A percentile compares a stretch with the other conserved stretches of the same genome.
Evolutionary conservation across 164 flowering plant genomes (phyloP).

Genomic region (Vitis labrusca): DNA sequence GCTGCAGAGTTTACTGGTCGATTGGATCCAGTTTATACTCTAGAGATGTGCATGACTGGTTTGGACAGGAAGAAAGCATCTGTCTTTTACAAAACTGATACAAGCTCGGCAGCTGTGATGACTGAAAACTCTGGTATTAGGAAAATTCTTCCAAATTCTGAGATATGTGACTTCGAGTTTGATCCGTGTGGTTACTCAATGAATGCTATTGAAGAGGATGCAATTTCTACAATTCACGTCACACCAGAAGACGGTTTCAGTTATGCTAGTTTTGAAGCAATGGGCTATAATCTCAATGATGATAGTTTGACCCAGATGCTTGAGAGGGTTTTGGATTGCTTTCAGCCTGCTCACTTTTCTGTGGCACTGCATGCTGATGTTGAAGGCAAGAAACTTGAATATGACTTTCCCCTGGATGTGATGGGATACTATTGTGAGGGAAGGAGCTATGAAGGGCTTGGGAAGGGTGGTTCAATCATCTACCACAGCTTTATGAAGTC

Average conservation of each 20-base stretch:
- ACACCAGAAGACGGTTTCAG: constrained; percentile 95
- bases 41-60: constrained; percentile 92
- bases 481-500: constrained; percentile 42
- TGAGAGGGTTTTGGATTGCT: constrained; percentile 70
- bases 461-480: constrained; percentile 35
- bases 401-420: constrained; percentile 25
- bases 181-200: constrained; percentile 94
- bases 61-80: constrained; percentile 61
- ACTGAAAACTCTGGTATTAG: constrained; percentile 65
- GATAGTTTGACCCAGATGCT: constrained; percentile 42
- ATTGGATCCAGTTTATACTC: constrained; percentile 35
- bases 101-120: constrained; percentile 64
- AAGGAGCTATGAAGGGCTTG: constrained; percentile 34
- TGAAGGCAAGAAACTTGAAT: constrained; percentile 4
- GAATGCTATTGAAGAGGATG: constrained; percentile 67
- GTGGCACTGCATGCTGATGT: constrained; percentile 53
- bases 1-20: constrained; percentile 19
- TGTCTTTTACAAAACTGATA: constrained; percentile 62
- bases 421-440: constrained; percentile 41
- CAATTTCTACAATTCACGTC: constrained; percentile 84
- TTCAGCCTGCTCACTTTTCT: constrained; percentile 67
- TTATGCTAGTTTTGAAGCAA: constrained; percentile 83
- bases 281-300: constrained; percentile 49
- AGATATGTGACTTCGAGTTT: constrained; percentile 77
- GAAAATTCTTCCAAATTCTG: constrained; percentile 68